Conservation (phyloP, 2,329 filamentous ascomycete genomes). For the Didymella lethalis region DNA sequence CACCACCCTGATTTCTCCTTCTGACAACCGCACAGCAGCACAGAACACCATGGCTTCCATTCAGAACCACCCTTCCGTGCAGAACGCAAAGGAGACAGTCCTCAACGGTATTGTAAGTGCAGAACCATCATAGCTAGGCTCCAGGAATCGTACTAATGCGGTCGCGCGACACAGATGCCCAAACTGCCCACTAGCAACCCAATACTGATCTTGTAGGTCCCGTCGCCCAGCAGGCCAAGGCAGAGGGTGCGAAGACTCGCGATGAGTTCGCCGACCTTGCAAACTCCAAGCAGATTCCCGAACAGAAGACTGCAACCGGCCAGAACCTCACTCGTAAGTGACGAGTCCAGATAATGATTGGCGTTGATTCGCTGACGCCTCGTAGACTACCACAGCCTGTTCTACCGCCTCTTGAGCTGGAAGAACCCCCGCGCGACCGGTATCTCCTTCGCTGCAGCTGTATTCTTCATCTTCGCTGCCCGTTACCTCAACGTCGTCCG, state of each 20-base stretch:
- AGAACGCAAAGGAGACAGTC: slow-evolving; percentile 54
- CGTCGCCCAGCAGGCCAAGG: slow-evolving; percentile 64
- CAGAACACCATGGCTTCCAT: slow-evolving; percentile 58
- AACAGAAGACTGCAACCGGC: slow-evolving; percentile 64
- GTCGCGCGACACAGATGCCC: slow-evolving; percentile 41
- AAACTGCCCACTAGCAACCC: slow-evolving; percentile 24
- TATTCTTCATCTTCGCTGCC: slow-evolving; percentile 68
- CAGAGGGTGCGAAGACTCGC: slow-evolving; percentile 63
- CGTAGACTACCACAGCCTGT: slow-evolving; percentile 69
- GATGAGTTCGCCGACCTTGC: slow-evolving; percentile 67
- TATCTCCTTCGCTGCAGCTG: slow-evolving; percentile 64
- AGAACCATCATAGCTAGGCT: slow-evolving; percentile 10
- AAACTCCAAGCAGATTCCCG: slow-evolving; percentile 61
- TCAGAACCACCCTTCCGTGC: slow-evolving; percentile 59
- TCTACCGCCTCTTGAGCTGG: slow-evolving; percentile 73
- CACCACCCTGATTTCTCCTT: slow-evolving; percentile 36
- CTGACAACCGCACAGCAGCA: slow-evolving; percentile 55
- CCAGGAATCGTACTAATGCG: slow-evolving; percentile 36
- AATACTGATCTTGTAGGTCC: slow-evolving; percentile 56
- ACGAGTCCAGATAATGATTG: background rate
- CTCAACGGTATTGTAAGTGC: slow-evolving; percentile 55
- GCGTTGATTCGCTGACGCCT: slow-evolving; percentile 24
- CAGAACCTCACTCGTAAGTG: slow-evolving; percentile 68
- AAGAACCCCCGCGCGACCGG: slow-evolving; percentile 71
- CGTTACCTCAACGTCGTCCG: slow-evolving; percentile 70